Base-by-base conservation (phyloP, 768 basidiomycete species). In the Trametes maxima region DNA sequence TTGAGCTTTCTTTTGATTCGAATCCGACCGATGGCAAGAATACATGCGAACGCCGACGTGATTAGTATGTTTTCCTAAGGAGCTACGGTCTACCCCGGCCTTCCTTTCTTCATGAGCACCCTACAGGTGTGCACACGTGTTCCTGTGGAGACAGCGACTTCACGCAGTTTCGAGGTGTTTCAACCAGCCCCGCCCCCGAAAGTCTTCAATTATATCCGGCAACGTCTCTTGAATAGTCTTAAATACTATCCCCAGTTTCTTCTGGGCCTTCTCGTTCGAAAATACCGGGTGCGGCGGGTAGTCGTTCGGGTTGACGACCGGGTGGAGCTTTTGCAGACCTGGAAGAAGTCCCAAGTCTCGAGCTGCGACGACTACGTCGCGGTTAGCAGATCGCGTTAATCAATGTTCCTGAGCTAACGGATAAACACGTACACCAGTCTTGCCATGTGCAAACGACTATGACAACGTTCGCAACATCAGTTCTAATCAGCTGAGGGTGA, bases 171-270 rank as follows among this genome's bases (percentile, higher is more conserved):
- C 48, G 36, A 54, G 25, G 19, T 54, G 52, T n/a, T 36, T 36
- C 43, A 59, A 33, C 57, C 64, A 82, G 1, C 79, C 77, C 24
- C 75, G 73, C 13, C 63, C 68, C 60, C 77, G 76, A 47, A 77
- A 82, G 55, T 82, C 78, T 5, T 68, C 72, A 35, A 82, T 53
- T 2, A 72, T 72, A 57, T 80, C 82, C 49, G 54, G 73, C 6
- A 77, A 68, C 5, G 74, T 74, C 63, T 81, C 75, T 57, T 73
- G 74, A 25, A 75, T 75, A 2, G 73, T 73, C 10, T 73, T 73
- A 53, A 78, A 82, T 57, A 74, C 74, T 17, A 82, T 53, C 2
- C 79, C 79, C 4, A 83, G 70, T 1, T 82, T 68, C 35, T 71
- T 72, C 36, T 68, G 66, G 6, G 70, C 74, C 65, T 84, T 84